phyloP scores from a whole-genome alignment of 169 alveolate genomes.

The Cryptosporidium viatorum region DNA sequence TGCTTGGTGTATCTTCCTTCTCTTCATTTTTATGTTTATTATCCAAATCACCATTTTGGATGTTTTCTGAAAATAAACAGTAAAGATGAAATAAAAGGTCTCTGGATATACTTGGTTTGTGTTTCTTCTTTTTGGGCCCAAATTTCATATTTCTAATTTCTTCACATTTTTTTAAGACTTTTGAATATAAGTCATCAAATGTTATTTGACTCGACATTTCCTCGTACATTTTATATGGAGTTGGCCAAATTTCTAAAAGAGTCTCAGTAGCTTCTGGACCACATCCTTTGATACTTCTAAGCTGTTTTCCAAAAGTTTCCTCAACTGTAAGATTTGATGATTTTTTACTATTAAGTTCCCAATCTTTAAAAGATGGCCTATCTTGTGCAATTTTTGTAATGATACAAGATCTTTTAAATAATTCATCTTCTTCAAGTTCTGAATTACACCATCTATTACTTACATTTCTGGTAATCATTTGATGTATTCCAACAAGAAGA shows the following conservation, averaged over 20 bases:
- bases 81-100: slow-evolving; percentile 20
- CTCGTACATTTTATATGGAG: slow-evolving; percentile 81
- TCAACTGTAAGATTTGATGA: slow-evolving; percentile 82
- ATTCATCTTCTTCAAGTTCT: not conserved
- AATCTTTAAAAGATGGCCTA: slow-evolving; percentile 79
- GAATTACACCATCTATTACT: slow-evolving; percentile 38
- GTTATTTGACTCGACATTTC: slow-evolving; percentile 20
- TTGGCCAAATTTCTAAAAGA: slow-evolving; percentile 85
- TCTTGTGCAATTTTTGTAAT: slow-evolving; percentile 54
- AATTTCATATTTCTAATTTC: slow-evolving; percentile 5
- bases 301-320: slow-evolving; percentile 86
- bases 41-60: slow-evolving; percentile 5
- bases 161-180: slow-evolving; percentile 3
- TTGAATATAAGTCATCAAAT: slow-evolving; percentile 5
- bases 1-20: not conserved
- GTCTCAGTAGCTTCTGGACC: slow-evolving; percentile 86
- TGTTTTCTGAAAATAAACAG: slow-evolving; percentile 14
- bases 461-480: slow-evolving; percentile 60
- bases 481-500: slow-evolving; percentile 77
- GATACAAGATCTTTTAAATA: slow-evolving; percentile 24
- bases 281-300: slow-evolving; percentile 82
- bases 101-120: slow-evolving; percentile 22
- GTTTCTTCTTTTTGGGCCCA: slow-evolving; percentile 7
- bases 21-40: not conserved
- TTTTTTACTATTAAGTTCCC: slow-evolving; percentile 84